phyloP scores from a whole-genome alignment of 2,329 filamentous ascomycete species.

The Aureobasidium sp. region DNA sequence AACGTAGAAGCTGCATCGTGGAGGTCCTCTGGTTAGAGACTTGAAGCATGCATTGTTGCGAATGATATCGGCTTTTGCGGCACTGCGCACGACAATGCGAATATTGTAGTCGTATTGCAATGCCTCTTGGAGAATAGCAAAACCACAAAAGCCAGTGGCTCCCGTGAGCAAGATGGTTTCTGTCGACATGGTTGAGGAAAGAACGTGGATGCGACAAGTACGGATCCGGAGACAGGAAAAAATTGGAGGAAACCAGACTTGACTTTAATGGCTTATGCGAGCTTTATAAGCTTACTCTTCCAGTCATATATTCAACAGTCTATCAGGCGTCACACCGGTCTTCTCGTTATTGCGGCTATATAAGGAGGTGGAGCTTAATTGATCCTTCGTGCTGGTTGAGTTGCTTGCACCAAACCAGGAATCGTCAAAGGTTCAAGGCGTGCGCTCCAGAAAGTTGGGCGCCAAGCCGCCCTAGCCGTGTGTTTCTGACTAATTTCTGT shows the following conservation, averaged over 20 bases:
- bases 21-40: constrained; percentile 19
- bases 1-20: constrained; percentile 26
- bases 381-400: not conserved
- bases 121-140: constrained; percentile 27
- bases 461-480: not conserved
- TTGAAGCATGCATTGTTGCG: constrained; percentile 24
- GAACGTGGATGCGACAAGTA: not conserved
- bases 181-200: not conserved
- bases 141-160: constrained; percentile 34
- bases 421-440: not conserved
- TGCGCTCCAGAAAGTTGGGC: not conserved
- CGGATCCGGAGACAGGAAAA: not conserved
- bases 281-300: not conserved
- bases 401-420: not conserved
- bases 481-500: not conserved
- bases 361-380: no score
- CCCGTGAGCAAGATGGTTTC: constrained; percentile 31
- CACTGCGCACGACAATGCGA: constrained; percentile 31
- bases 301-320: not conserved
- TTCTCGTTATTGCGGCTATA: not conserved
- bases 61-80: constrained; percentile 27
- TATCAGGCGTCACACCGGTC: not conserved
- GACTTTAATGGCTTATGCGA: not conserved
- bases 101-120: constrained; percentile 32
- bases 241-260: not conserved